phyloP scores from a whole-genome alignment of 805 yeast genomes.

The Pichia nakasei region DNA sequence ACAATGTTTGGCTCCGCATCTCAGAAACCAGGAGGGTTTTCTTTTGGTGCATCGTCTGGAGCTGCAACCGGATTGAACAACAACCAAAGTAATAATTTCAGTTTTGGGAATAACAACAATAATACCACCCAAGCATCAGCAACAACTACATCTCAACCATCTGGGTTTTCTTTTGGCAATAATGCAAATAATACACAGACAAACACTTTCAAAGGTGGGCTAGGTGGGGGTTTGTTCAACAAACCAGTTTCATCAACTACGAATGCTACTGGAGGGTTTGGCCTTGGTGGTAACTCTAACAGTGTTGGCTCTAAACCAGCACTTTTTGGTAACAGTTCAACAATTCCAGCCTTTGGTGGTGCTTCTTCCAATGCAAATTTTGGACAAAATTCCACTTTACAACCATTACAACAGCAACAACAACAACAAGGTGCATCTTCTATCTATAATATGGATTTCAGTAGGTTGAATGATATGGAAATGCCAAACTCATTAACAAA shows the following conservation, averaged over 20 bases:
- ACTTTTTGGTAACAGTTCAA: conserved; percentile 20
- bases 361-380: conserved; percentile 9
- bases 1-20: conserved; percentile 22
- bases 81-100: neutral
- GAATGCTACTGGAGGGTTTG: conserved; percentile 3
- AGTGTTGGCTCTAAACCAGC: conserved; percentile 9
- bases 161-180: conserved; percentile 20
- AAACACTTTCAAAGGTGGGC: neutral
- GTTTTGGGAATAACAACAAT: neutral
- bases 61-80: neutral
- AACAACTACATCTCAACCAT: conserved; percentile 4
- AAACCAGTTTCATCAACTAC: neutral
- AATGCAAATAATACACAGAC: conserved; percentile 9
- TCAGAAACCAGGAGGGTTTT: conserved; percentile 16
- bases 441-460: conserved; percentile 22
- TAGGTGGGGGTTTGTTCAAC: neutral
- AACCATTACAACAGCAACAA: conserved; percentile 5
- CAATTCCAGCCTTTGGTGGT: conserved; percentile 7
- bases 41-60: conserved; percentile 14
- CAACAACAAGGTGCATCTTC: conserved; percentile 1
- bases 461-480: conserved; percentile 11
- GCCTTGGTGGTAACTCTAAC: conserved; percentile 13
- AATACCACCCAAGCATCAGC: neutral
- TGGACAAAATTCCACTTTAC: conserved; percentile 6
- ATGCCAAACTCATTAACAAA: conserved; percentile 27